Evolutionary conservation across 176 grass and related monocot species (phyloP).

Genomic region (Carex pumila): DNA sequence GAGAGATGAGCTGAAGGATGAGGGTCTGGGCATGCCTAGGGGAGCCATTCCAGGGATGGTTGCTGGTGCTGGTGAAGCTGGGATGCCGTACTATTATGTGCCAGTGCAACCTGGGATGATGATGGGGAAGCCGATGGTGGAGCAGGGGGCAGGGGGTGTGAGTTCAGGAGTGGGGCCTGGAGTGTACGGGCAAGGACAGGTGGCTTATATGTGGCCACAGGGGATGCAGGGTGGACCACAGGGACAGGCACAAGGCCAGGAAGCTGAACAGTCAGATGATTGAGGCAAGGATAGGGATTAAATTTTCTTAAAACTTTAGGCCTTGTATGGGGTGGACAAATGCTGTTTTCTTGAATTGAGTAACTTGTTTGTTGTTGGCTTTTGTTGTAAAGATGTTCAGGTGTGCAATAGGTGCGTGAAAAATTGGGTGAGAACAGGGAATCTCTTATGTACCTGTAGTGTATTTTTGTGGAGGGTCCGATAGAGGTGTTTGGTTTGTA

Average conservation of each 20-base stretch:
- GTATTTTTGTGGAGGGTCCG: not conserved
- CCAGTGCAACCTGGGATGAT: slow-evolving; percentile 27
- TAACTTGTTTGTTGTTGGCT: slow-evolving; percentile 5
- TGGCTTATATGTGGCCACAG: slow-evolving; percentile 31
- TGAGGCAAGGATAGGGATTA: not conserved
- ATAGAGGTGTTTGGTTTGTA: not conserved
- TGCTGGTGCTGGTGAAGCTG: slow-evolving; percentile 2
- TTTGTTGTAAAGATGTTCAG: not conserved
- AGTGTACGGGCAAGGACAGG: slow-evolving; percentile 22
- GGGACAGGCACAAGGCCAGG: slow-evolving; percentile 6
- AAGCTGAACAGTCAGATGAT: slow-evolving; percentile 3
- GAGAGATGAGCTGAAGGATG: slow-evolving; percentile 37
- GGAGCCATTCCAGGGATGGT: slow-evolving; percentile 20
- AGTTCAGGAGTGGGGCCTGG: slow-evolving; percentile 6
- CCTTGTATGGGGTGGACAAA: not conserved
- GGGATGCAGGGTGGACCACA: slow-evolving; percentile 1
- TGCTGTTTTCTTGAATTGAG: not conserved
- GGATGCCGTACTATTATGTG: slow-evolving; percentile 31
- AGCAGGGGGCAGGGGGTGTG: slow-evolving; percentile 4
- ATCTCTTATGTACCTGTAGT: not conserved
- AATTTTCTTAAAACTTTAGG: slow-evolving; percentile 5
- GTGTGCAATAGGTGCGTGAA: not conserved
- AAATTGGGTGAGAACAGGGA: not conserved
- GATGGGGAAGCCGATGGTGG: slow-evolving; percentile 9
- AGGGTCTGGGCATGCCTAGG: slow-evolving; percentile 8